Evolutionary conservation across 257 asterid species (phyloP), one percentile per base, ranked within the genome.

Genomic region (Primulina tabacum): DNA sequence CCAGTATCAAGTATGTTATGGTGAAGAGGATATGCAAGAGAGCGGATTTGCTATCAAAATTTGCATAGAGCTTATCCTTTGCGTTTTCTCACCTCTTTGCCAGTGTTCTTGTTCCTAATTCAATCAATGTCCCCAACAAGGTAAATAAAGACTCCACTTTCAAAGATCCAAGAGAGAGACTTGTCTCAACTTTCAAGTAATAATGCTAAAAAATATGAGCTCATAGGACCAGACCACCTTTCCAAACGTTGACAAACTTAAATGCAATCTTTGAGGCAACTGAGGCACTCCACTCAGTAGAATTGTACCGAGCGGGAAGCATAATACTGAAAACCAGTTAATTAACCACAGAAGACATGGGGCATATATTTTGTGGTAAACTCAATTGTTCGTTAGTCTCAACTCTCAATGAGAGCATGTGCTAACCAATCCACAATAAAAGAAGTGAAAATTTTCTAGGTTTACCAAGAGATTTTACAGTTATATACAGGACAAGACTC

Each of bases 391-490:
- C 21, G 16, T 50, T 16, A 5, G 55, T 43, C 55, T 43, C 55
- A 14, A 14, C 16, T 43, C 55, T 43, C 55, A 14, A 14, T 50
- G 7, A 50, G 57, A 16, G 57, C 20, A 50, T 17, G 21, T 16
- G 57, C 57, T 17, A 17, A 8, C 21, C 57, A 50, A 16, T 50
- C 21, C 57, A 50, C 56, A 4, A 16, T 11, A 43, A 43, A 43
- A 40, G 16, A 72, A 43, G 29, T 67, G 32, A 17, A 32, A 28
- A 71, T 58, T 38, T n/a, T 28, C 24, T 20, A 34, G 14, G 64
- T 47, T 52, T 58, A 62, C 43, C 7, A 50, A 68, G 62, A 66
- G 18, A 75, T 55, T 55, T 62, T 52, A 62, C 60, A 72, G 65
- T 47, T 20, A 57, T 29, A 21, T n/a, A n/a, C 34, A 63, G 7